A percentile compares a stretch with the other conserved stretches of the same genome.
Conservation (phyloP, 495 filamentous ascomycete species). For the Aspergillus baeticus region DNA sequence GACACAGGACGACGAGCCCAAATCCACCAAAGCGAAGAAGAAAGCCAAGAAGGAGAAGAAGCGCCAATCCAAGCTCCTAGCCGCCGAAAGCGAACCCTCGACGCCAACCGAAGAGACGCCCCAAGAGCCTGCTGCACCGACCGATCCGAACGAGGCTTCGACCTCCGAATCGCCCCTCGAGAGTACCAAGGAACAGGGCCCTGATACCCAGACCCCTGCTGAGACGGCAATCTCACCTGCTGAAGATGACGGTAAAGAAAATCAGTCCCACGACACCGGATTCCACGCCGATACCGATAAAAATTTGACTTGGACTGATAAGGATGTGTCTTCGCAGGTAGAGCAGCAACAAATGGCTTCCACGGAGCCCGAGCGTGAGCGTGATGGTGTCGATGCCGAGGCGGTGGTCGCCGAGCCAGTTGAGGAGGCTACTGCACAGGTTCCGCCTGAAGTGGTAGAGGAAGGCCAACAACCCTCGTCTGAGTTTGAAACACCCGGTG, state of each 20-base stretch:
- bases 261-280: conserved; percentile 48
- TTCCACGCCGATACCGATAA: conserved; percentile 36
- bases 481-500: conserved; percentile 2
- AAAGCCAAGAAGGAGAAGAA: conserved; percentile 51
- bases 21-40: conserved; percentile 41
- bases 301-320: conserved; percentile 49
- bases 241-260: conserved; percentile 51
- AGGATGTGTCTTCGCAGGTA: conserved; percentile 51
- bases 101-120: conserved; percentile 5
- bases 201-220: conserved; percentile 24
- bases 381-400: conserved; percentile 26
- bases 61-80: conserved; percentile 32
- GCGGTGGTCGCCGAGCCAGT: conserved; percentile 15
- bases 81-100: conserved; percentile 19
- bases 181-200: conserved; percentile 11
- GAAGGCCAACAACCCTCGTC: neutral
- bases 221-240: conserved; percentile 40
- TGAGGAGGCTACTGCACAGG: neutral
- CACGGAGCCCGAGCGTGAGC: conserved; percentile 35
- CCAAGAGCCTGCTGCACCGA: conserved; percentile 5
- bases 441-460: neutral
- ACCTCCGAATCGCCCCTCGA: conserved; percentile 16
- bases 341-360: conserved; percentile 39
- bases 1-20: conserved; percentile 27
- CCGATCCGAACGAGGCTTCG: conserved; percentile 6